phyloP scores from a whole-genome alignment of 2,329 filamentous ascomycete genomes.

The Exophiala phaeomuriformis region DNA sequence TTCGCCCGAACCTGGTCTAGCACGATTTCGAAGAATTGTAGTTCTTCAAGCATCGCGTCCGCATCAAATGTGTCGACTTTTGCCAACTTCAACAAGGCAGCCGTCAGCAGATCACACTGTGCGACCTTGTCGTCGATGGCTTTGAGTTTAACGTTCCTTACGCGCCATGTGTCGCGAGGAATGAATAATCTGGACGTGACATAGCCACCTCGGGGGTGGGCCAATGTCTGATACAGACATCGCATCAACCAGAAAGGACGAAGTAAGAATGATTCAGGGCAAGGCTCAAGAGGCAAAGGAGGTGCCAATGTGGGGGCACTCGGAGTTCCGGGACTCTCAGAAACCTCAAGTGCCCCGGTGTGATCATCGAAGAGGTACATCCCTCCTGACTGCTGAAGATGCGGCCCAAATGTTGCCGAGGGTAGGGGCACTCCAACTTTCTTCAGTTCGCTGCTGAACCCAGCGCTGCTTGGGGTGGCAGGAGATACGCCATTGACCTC shows the following conservation, averaged over 20 bases:
- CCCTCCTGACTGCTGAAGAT: conserved; percentile 56
- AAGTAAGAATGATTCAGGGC: conserved; percentile 80
- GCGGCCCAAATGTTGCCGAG: conserved; percentile 48
- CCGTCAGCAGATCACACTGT: conserved; percentile 83
- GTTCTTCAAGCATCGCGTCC: conserved; percentile 85
- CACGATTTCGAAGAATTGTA: conserved; percentile 78
- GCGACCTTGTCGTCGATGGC: conserved; percentile 87
- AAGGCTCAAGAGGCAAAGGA: conserved; percentile 74
- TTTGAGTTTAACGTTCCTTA: conserved; percentile 88
- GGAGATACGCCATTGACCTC: conserved; percentile 61
- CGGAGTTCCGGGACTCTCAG: conserved; percentile 50
- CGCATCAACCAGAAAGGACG: conserved; percentile 98
- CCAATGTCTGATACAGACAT: conserved; percentile 83
- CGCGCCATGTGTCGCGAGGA: conserved; percentile 85
- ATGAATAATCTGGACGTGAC: conserved; percentile 87
- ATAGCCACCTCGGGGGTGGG: conserved; percentile 85
- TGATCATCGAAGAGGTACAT: conserved; percentile 77
- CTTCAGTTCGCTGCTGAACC: conserved; percentile 48
- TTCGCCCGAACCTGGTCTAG: conserved; percentile 76
- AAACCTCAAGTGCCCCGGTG: conserved; percentile 60
- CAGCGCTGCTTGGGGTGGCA: conserved; percentile 64
- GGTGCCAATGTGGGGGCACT: conserved; percentile 52
- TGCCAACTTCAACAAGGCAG: conserved; percentile 74
- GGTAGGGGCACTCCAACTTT: conserved; percentile 45
- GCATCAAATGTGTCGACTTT: conserved; percentile 84